These are phyloP conservation scores for Tetracentron sinense DNA, from an alignment of 164 flowering plant genomes.

Conservation along the genomic window DNA sequence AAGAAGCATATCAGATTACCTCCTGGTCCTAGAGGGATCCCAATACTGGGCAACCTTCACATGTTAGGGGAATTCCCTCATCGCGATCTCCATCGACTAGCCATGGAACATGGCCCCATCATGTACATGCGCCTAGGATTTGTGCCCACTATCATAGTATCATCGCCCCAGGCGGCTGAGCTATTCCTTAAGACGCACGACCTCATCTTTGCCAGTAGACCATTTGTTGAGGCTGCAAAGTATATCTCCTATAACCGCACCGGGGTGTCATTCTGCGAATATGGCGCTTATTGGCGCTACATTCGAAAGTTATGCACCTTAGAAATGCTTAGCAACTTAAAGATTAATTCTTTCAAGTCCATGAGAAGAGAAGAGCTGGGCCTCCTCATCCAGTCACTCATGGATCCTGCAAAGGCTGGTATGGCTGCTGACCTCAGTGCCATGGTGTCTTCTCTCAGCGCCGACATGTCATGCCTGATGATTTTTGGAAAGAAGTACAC, in stretches of 20 bases:
- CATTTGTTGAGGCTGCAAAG: conserved; percentile 6
- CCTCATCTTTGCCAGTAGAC: conserved; percentile 23
- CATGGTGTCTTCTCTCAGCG: conserved; percentile 3
- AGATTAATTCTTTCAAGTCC: conserved; percentile 15
- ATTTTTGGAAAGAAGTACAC: conserved; percentile 8
- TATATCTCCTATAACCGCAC: not conserved
- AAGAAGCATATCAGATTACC: conserved; percentile 22
- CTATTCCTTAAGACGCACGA: conserved; percentile 13
- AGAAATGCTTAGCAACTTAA: conserved; percentile 18
- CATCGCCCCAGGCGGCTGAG: conserved; percentile 18
- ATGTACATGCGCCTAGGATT: conserved; percentile 21
- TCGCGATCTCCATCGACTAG: conserved; percentile 12
- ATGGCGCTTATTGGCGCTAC: conserved; percentile 29
- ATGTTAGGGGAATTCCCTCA: conserved; percentile 30
- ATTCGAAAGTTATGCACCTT: conserved; percentile 24
- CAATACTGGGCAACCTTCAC: conserved; percentile 37
- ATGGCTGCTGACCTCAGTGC: conserved; percentile 10
- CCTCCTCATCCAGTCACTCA: conserved; percentile 6
- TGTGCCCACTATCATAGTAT: conserved; percentile 17
- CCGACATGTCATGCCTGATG: conserved; percentile 13
- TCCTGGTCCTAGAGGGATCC: conserved; percentile 38
- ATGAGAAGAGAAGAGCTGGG: conserved; percentile 23
- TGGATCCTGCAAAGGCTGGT: not conserved
- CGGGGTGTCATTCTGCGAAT: not conserved
- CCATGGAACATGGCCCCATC: conserved; percentile 16